These are phyloP conservation scores for Rosa chinensis DNA, from an alignment of 306 rosid genomes.

Conservation along the genomic window DNA sequence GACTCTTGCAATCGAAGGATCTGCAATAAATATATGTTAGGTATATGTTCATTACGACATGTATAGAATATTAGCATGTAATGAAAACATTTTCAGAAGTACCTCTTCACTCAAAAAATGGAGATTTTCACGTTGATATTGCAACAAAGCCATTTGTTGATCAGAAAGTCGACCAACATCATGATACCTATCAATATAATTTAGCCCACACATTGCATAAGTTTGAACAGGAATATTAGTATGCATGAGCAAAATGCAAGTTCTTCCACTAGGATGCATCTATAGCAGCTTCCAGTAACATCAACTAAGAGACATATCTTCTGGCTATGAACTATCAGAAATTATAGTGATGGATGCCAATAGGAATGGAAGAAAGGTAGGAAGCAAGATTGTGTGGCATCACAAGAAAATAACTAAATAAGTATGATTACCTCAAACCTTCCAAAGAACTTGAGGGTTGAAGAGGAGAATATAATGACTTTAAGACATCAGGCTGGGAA, in stretches of 20 bases:
- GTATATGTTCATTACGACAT: neutral
- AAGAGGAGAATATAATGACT: constrained; percentile 94
- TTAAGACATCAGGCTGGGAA: constrained; percentile 94
- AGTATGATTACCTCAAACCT: constrained; percentile 77
- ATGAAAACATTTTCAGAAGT: neutral
- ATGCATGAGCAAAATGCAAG: neutral
- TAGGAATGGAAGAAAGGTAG: neutral
- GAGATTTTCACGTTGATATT: constrained; percentile 97
- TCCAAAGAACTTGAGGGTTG: constrained; percentile 95
- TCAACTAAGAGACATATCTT: neutral
- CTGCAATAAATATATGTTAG: constrained; percentile 39
- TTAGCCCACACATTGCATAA: constrained; percentile 11
- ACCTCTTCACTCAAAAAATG: constrained; percentile 99
- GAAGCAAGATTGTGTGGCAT: neutral
- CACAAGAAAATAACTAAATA: constrained; percentile 21
- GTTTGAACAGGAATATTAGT: neutral
- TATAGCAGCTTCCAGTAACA: neutral
- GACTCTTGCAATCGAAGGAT: constrained; percentile 90
- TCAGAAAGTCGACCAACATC: constrained; percentile 91
- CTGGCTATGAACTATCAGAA: neutral
- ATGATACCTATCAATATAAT: constrained; percentile 56
- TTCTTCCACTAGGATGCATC: neutral
- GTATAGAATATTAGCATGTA: neutral
- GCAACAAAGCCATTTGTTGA: constrained; percentile 99
- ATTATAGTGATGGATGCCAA: neutral